Evolutionary conservation across 2,329 filamentous ascomycete genomes (phyloP), one percentile per base, ranked within the genome.

Genomic region (Fusarium albosuccineum): DNA sequence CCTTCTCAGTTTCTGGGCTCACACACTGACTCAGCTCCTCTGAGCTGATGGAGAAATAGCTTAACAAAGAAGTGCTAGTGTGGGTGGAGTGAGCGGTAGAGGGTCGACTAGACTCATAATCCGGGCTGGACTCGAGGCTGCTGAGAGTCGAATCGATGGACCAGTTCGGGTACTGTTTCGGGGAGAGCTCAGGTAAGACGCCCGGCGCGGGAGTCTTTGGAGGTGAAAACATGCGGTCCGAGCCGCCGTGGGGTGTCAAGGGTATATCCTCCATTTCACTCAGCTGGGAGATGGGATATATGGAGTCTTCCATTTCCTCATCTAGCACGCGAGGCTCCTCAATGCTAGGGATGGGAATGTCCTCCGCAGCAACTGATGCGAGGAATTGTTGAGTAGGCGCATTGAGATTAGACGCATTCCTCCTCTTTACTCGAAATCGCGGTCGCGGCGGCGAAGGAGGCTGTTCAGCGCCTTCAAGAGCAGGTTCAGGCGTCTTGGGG

Each of bases 331-430:
- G 80, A 51, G 86, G 83, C 63, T 86, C 81, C 75, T 91, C 88
- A 57, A 91, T 89, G 74, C 87, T 90, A 13, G 87, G 88, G 52
- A 91, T 85, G 26, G 88, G 87, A 5, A 89, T 80, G 73, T 91
- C 88, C 62, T 87, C 88, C 16, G 87, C 87, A 44, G 87, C 88
- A 59, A 91, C 88, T 5, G 87, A 90, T 3, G 87, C 88, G n/a
- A 91, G 83, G 71, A 91, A 91, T 51, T 90, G 87, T 71, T 89
- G 82, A 2, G 88, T 90, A 2, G 88, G 87, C 37, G 87, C 87
- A 60, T 82, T 77, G 10, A 86, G 79, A 58, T 83, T 81, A 42
- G 85, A 83, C 37, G 82, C 81, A 71, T 83, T 82, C 70, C 86
- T 86, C 70, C 84, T 82, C 76, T 87, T 87, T 62, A 89, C 76